A percentile compares a stretch with the other conserved stretches of the same genome.
Evolutionary conservation across 345 rosid genomes (phyloP).

Genomic region (Populus tremula): DNA sequence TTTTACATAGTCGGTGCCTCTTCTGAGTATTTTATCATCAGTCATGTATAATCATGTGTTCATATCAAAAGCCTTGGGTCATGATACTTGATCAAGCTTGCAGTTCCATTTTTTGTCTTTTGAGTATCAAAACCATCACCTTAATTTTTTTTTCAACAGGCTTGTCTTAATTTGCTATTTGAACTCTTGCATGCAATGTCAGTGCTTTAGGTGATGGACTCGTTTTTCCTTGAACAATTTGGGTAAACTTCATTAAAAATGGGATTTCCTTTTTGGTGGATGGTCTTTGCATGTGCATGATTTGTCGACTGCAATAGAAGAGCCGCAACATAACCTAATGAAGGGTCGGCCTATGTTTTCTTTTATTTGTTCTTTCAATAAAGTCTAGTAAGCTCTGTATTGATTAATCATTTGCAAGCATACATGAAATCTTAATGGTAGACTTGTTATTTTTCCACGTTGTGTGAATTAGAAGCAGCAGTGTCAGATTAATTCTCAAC

Average conservation of each 20-base stretch:
- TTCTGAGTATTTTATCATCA: not conserved
- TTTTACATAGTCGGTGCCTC: not conserved
- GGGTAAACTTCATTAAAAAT: not conserved
- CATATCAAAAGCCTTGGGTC: not conserved
- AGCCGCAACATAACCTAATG: not conserved
- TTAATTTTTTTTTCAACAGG: not conserved
- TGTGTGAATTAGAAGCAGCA: not conserved
- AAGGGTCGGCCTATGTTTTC: not conserved
- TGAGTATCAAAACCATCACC: not conserved
- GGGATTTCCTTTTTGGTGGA: not conserved
- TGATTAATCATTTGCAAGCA: not conserved
- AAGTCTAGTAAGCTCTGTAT: not conserved
- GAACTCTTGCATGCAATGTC: not conserved
- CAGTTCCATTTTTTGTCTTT: not conserved
- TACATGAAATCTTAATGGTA: not conserved
- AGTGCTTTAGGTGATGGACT: not conserved
- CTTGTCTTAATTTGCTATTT: not conserved
- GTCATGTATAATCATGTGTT: not conserved
- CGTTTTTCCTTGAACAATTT: not conserved
- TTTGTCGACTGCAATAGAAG: not conserved
- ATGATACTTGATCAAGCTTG: constrained; percentile 1
- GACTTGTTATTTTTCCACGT: not conserved
- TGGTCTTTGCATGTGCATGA: not conserved
- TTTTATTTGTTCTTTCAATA: not conserved
- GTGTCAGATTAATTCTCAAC: not conserved